Percentiles rank a stretch among this genome's conserved stretches.
phyloP scores from a whole-genome alignment of 768 basidiomycete species.

The Flagelloscypha sp. region DNA sequence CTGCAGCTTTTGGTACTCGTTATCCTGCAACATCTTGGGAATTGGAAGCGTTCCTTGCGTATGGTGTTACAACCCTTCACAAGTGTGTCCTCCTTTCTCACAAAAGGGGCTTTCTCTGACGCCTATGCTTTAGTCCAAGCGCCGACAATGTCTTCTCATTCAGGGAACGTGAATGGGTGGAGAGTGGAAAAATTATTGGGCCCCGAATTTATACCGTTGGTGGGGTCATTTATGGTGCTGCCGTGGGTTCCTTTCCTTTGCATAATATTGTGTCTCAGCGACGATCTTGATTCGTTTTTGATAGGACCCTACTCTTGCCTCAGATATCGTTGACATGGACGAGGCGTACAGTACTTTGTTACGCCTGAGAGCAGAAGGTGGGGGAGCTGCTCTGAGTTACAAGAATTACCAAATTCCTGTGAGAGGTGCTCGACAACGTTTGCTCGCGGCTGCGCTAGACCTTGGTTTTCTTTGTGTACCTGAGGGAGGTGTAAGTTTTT shows the following conservation, averaged over 20 bases:
- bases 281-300: too few species aligned
- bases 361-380: slow-evolving; percentile 67
- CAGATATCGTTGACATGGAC: slow-evolving; percentile 51
- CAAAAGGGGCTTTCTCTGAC: too few species aligned
- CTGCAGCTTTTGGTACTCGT: slow-evolving; percentile 36
- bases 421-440: slow-evolving; percentile 58
- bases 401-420: slow-evolving; percentile 73
- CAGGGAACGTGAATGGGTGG: slow-evolving; percentile 58
- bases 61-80: slow-evolving; percentile 69
- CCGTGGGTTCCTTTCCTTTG: slow-evolving; percentile 41
- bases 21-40: slow-evolving; percentile 69
- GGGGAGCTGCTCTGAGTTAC: slow-evolving; percentile 62
- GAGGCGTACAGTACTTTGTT: slow-evolving; percentile 61
- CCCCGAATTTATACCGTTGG: slow-evolving; percentile 70
- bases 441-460: slow-evolving; percentile 52
- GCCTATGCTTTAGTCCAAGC: slow-evolving; percentile 43
- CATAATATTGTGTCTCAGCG: too few species aligned
- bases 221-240: slow-evolving; percentile 51
- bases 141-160: slow-evolving; percentile 53
- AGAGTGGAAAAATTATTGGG: slow-evolving; percentile 60
- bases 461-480: slow-evolving; percentile 66
- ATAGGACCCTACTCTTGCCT: too few species aligned
- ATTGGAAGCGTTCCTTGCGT: slow-evolving; percentile 65
- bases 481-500: too few species aligned
- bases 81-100: slow-evolving; percentile 42